Evolutionary conservation across 2,329 filamentous ascomycete genomes (phyloP).

Genomic region (Penicillium rolfsii): DNA sequence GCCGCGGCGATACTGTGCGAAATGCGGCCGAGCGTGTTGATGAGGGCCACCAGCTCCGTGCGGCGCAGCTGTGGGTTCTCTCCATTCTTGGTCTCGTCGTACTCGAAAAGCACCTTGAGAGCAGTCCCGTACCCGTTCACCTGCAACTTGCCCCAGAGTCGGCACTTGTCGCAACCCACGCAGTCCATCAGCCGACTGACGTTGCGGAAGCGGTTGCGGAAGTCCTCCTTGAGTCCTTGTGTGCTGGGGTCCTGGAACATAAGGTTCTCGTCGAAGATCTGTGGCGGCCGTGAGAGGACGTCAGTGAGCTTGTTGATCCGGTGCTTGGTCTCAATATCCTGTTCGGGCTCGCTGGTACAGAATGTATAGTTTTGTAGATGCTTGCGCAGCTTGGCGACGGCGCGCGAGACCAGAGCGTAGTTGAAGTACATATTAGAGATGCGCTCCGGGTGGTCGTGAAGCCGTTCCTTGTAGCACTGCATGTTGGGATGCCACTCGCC

Average conservation of each 20-base stretch:
- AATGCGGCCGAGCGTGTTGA: constrained; percentile 90
- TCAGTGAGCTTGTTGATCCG: constrained; percentile 79
- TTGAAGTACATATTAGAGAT: constrained; percentile 99
- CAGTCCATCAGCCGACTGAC: constrained; percentile 98
- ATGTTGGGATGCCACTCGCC: constrained; percentile 91
- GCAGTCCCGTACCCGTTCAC: constrained; percentile 93
- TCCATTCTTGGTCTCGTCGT: constrained; percentile 67
- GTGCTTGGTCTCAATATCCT: constrained; percentile 77
- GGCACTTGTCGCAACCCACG: constrained; percentile 97
- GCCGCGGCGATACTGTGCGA: constrained; percentile 78
- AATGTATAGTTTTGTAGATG: constrained; percentile 85
- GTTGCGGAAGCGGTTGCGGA: constrained; percentile 95
- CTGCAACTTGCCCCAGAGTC: constrained; percentile 96
- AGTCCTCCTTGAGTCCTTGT: constrained; percentile 88
- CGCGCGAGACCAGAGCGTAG: constrained; percentile 91
- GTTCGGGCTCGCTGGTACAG: constrained; percentile 79
- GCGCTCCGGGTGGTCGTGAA: constrained; percentile 83
- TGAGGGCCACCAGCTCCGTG: constrained; percentile 89
- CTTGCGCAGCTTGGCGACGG: constrained; percentile 84
- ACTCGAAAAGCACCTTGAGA: constrained; percentile 94
- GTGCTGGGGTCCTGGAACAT: constrained; percentile 78
- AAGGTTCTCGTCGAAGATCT: constrained; percentile 90
- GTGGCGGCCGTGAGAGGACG: constrained; percentile 65
- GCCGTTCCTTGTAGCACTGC: constrained; percentile 82
- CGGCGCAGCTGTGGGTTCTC: constrained; percentile 74